Evolutionary conservation across 176 grass and related monocot species (phyloP).

Genomic region (Zoysia japonica): DNA sequence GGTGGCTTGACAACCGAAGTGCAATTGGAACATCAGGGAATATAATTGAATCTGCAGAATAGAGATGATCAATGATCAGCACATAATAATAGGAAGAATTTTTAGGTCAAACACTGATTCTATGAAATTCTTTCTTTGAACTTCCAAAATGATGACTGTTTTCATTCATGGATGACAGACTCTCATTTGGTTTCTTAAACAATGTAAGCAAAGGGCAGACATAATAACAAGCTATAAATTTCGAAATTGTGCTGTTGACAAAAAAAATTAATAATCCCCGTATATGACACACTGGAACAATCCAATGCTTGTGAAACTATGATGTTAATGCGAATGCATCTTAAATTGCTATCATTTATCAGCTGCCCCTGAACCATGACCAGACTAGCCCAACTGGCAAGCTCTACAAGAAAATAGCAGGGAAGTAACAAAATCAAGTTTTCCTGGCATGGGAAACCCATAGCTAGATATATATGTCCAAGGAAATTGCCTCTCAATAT

Average conservation of each 20-base stretch:
- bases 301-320: not conserved
- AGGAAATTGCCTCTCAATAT: not conserved
- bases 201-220: not conserved
- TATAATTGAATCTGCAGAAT: slow-evolving; percentile 93
- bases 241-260: not conserved
- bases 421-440: not conserved
- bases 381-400: not conserved
- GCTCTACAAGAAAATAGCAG: not conserved
- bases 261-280: not conserved
- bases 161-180: not conserved
- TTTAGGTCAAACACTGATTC: slow-evolving; percentile 1
- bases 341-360: not conserved
- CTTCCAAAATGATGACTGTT: not conserved
- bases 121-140: not conserved
- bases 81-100: slow-evolving; percentile 20
- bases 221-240: slow-evolving; percentile 7
- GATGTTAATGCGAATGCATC: not conserved
- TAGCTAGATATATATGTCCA: not conserved
- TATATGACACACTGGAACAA: slow-evolving; percentile 25
- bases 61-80: not conserved
- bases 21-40: slow-evolving; percentile 97
- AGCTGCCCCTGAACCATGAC: slow-evolving; percentile 14
- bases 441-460: not conserved
- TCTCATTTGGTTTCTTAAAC: slow-evolving; percentile 2
- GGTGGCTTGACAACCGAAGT: slow-evolving; percentile 97